Evolutionary conservation across 2,329 filamentous ascomycete species (phyloP), one percentile per base, ranked within the genome.

Genomic region (Epichloe gansuensis): DNA sequence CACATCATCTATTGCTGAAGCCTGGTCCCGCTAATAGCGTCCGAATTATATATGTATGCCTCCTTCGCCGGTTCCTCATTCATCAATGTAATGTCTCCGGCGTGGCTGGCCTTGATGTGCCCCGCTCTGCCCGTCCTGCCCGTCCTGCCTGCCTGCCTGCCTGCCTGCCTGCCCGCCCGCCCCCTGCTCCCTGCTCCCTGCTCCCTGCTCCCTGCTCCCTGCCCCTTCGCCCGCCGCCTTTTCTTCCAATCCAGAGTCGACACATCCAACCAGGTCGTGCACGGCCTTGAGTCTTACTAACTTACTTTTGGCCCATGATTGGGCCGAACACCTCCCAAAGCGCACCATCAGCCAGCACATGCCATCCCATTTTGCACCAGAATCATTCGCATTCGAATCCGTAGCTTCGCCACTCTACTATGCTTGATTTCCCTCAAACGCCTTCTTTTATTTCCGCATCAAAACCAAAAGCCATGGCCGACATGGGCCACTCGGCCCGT

Each of bases 401-500:
- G 50, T 52, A 23, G 37, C 49, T n/a, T 52, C 28, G 48, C n/a
- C 47, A 48, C 48, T 56, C 52, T 56, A 56, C 8, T 31, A 31
- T 56, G 52, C 51, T 54, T 21, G 52, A 28, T 52, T 47, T 53
- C 31, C 46, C 52, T 49, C 7, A 9, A 53, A 52, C 51, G 45
- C 57, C 51, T 25, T 55, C 54, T 47, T 44, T 54, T 46, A 42
- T 56, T 56, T 58, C 51, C 53, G 50, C 51, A 41, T 37, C 37
- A 53, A 23, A 46, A 50, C 46, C 43, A 50, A 41, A 51, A 46
- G 46, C 48, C 46, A 41, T 9, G 34, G 45, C 37, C 2, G 28
- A 44, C 25, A 6, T 13, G 15, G 13, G 17, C 46, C 17, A 34
- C 37, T 31, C 34, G 38, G 51, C 28, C 51, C 51, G 23, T 17